phyloP scores from a whole-genome alignment of 257 asterid genomes.

The Dorcoceras hygrometricum region DNA sequence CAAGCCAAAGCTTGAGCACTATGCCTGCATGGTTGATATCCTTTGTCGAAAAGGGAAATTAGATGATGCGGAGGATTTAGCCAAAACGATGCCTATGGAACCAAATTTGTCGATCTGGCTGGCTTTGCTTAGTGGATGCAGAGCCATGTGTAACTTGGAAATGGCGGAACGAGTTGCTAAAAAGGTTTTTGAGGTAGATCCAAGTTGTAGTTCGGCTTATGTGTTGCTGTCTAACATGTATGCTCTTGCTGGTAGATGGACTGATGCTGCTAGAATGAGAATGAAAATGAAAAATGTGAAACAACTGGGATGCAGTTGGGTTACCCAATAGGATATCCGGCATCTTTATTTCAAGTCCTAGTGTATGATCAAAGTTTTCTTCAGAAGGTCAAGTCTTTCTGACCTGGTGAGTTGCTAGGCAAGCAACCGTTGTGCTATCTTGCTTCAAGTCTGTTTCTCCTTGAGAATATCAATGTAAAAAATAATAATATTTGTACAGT shows the following conservation, averaged over 20 bases:
- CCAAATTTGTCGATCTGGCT: constrained; percentile 63
- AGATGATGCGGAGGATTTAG: constrained; percentile 63
- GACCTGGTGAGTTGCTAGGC: constrained; percentile 51
- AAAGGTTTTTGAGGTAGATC: constrained; percentile 43
- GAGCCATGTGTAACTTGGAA: constrained; percentile 45
- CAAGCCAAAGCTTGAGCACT: constrained; percentile 68
- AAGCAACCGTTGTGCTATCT: not conserved
- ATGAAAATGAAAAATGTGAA: constrained; percentile 45
- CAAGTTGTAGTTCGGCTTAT: constrained; percentile 58
- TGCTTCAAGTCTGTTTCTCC: constrained; percentile 1
- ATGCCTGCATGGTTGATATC: constrained; percentile 76
- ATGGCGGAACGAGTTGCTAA: constrained; percentile 67
- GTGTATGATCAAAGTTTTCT: constrained; percentile 40
- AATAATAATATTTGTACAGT: not conserved
- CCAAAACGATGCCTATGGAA: constrained; percentile 54
- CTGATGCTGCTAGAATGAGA: constrained; percentile 67
- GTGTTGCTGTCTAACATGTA: constrained; percentile 67
- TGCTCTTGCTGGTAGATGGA: constrained; percentile 65
- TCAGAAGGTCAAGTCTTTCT: constrained; percentile 38
- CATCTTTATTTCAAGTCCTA: constrained; percentile 47
- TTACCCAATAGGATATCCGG: constrained; percentile 37
- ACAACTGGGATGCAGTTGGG: constrained; percentile 77
- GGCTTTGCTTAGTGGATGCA: constrained; percentile 73
- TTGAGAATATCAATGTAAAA: not conserved
- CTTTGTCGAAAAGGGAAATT: constrained; percentile 64